phyloP scores from a whole-genome alignment of 176 grass and related monocot genomes.

The barley (Hordeum vulgare) region MorexV3_pseudomolecules_assembly NC_058522.1:218668389-218668888 shows the following conservation, averaged over 20 bases:
- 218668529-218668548: constrained; percentile 49
- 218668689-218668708: constrained; percentile 50
- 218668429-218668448: constrained; percentile 55
- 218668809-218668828: neutral
- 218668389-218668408: constrained; percentile 63
- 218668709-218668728: constrained; percentile 57
- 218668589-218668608: constrained; percentile 29
- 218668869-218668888: neutral
- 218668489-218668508: constrained; percentile 20
- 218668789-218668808: constrained; percentile 42
- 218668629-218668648: constrained; percentile 65
- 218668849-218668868: neutral
- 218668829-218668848: constrained; percentile 24
- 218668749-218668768: constrained; percentile 29
- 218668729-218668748: constrained; percentile 37
- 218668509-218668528: constrained; percentile 56
- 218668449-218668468: constrained; percentile 37
- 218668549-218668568: constrained; percentile 43
- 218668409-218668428: constrained; percentile 43
- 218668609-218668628: constrained; percentile 66
- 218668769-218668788: constrained; percentile 44
- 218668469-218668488: neutral
- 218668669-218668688: constrained; percentile 60
- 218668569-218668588: constrained; percentile 63
- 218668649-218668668: constrained; percentile 62